Percentiles rank a stretch among this genome's conserved stretches.
Evolutionary conservation across 371 early-diverging fungal genomes (phyloP).

Genomic region (Rhizopus delemar): DNA sequence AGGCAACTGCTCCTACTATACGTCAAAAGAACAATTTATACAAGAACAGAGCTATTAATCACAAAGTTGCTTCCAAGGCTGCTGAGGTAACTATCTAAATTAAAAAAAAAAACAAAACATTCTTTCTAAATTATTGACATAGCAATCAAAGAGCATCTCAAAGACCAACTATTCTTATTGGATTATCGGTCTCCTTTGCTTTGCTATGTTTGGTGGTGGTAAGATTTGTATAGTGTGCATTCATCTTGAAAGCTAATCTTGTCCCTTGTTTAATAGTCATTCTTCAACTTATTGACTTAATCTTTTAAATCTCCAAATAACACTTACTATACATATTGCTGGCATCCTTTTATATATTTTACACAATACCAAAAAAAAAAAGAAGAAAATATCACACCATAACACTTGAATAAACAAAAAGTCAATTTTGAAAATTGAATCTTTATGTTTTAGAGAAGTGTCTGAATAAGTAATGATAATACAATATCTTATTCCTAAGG

Average conservation of each 20-base stretch:
- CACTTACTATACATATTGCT: too few relatives aligned
- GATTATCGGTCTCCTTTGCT: constrained; percentile 18
- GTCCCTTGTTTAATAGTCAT: constrained; percentile 4
- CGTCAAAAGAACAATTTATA: constrained; percentile 33
- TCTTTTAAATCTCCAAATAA: constrained; percentile 5
- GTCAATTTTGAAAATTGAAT: too few relatives aligned
- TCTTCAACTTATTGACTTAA: constrained; percentile 19
- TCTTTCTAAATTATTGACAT: background rate
- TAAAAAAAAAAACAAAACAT: background rate
- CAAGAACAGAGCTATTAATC: constrained; percentile 24
- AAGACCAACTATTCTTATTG: constrained; percentile 22
- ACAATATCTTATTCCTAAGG: too few relatives aligned
- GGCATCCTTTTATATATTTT: too few relatives aligned
- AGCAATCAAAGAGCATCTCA: constrained; percentile 12
- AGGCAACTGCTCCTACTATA: constrained; percentile 34
- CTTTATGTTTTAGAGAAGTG: too few relatives aligned
- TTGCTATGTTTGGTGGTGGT: constrained; percentile 33
- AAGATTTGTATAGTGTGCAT: constrained; percentile 2
- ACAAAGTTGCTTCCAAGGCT: constrained; percentile 19
- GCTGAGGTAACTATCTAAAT: constrained; percentile 13
- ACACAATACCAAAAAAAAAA: too few relatives aligned
- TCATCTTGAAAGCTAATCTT: background rate
- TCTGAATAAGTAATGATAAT: too few relatives aligned
- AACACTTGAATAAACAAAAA: too few relatives aligned
- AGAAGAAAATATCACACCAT: too few relatives aligned